Percentiles rank a stretch among this genome's conserved stretches.
These are phyloP conservation scores for Plectosphaerella plurivora DNA, from an alignment of 2,329 filamentous ascomycete genomes.

Conservation along the genomic window DNA sequence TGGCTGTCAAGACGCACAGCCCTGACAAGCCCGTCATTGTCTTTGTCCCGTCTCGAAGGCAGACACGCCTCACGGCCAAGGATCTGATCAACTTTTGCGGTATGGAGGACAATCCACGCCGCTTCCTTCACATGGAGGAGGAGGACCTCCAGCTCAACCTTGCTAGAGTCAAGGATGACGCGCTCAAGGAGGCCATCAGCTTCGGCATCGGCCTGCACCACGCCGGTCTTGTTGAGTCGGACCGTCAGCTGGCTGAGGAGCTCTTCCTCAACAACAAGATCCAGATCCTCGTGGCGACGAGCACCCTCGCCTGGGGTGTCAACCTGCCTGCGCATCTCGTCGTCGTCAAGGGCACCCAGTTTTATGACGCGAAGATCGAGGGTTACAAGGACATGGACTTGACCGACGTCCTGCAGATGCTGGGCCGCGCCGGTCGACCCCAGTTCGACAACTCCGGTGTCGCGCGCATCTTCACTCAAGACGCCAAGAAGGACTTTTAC, in stretches of 20 bases:
- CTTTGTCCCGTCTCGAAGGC: slow-evolving; percentile 90
- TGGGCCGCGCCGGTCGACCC: slow-evolving; percentile 89
- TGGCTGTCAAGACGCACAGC: slow-evolving; percentile 94
- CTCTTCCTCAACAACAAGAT: slow-evolving; percentile 98
- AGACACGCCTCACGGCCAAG: slow-evolving; percentile 91
- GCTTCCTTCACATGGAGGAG: slow-evolving; percentile 91
- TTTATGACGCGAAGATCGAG: slow-evolving; percentile 96
- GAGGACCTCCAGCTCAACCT: slow-evolving; percentile 88
- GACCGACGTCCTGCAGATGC: slow-evolving; percentile 96
- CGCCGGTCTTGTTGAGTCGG: slow-evolving; percentile 91
- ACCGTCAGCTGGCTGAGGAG: slow-evolving; percentile 87
- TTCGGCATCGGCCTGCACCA: slow-evolving; percentile 98
- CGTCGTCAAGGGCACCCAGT: slow-evolving; percentile 97
- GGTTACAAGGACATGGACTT: slow-evolving; percentile 99
- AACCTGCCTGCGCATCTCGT: slow-evolving; percentile 96
- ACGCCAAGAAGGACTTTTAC: slow-evolving; percentile 97
- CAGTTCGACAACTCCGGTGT: slow-evolving; percentile 97
- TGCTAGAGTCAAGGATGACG: slow-evolving; percentile 87
- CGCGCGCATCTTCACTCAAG: slow-evolving; percentile 94
- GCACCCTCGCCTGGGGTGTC: slow-evolving; percentile 95
- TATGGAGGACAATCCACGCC: slow-evolving; percentile 94
- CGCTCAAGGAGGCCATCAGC: slow-evolving; percentile 86
- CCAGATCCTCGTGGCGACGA: slow-evolving; percentile 92
- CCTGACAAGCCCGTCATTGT: slow-evolving; percentile 97
- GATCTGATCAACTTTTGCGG: slow-evolving; percentile 97